phyloP scores from a whole-genome alignment of 1,284 basidiomycete species.

The Fomitiporia mediterranea region DNA sequence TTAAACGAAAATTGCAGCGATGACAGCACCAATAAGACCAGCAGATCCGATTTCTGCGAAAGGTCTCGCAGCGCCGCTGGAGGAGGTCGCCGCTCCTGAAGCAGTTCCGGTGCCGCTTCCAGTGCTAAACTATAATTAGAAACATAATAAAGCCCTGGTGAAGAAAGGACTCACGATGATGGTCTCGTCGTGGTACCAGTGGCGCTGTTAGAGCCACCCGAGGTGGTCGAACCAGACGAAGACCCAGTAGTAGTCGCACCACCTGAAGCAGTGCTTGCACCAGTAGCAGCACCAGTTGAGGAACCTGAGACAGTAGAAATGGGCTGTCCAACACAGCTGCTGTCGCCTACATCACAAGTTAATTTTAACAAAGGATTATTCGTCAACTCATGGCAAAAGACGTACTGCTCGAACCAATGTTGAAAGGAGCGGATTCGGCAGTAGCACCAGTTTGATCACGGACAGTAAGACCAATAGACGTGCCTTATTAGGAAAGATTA shows the following conservation, averaged over 20 bases:
- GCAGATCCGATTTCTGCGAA: slow-evolving; percentile 36
- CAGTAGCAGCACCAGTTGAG: slow-evolving; percentile 17
- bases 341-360: slow-evolving; percentile 28
- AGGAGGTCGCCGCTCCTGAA: slow-evolving; percentile 25
- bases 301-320: slow-evolving; percentile 23
- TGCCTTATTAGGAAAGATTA: slow-evolving; percentile 28
- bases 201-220: neutral
- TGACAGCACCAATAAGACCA: slow-evolving; percentile 43
- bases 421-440: slow-evolving; percentile 47
- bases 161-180: slow-evolving; percentile 20
- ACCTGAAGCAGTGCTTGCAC: slow-evolving; percentile 21
- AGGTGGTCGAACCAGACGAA: neutral
- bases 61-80: slow-evolving; percentile 20
- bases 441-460: slow-evolving; percentile 46
- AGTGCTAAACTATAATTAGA: slow-evolving; percentile 11
- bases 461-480: slow-evolving; percentile 45
- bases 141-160: slow-evolving; percentile 16
- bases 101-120: slow-evolving; percentile 21
- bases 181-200: slow-evolving; percentile 12
- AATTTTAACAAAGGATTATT: neutral
- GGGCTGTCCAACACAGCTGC: slow-evolving; percentile 30
- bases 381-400: slow-evolving; percentile 14
- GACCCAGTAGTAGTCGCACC: slow-evolving; percentile 18
- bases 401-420: slow-evolving; percentile 45
- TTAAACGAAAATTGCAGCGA: slow-evolving; percentile 36